Base-by-base conservation (phyloP, 441 rosid genomes). In the Corymbia citriodora region DNA sequence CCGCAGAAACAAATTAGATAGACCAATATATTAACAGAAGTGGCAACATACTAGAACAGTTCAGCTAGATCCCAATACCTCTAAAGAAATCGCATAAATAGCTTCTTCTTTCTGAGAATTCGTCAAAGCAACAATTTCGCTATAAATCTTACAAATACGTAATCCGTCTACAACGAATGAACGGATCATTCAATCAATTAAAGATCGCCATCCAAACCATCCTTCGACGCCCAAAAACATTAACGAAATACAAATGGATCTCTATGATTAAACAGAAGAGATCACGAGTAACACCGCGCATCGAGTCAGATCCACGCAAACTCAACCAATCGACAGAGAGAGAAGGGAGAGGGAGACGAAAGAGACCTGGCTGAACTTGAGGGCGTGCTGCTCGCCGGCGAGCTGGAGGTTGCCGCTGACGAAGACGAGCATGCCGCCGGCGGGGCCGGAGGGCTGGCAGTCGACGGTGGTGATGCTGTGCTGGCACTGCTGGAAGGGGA, bases 401-500 rank as follows among this genome's bases (percentile, higher is more conserved):
- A 98, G 98, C 95, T 98, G 96, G 87, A 98, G 97, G 48, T 93
- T 97, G 15, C 99, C 99, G 89, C 96, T 94, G 94, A 98, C 99
- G 91, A 98, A 98, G 90, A 98, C 99, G 89, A 98, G 98, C 97
- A 97, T 94, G 88, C 99, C 98, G 15, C 97, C 99, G 49, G 95
- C 94, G 54, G 97, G 97, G 86, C 98, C 98, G 29, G 99, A 97
- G 19, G 99, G 99, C 93, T 98, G 99, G 91, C 99, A 97, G 93
- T 97, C 99, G 48, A 97, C 98, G 92, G 99, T 96, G 89, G 97
- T 90, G 94, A 97, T 96, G 89, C 87, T 91, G 92, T 97, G 99
- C 94, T 97, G 93, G 93, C 99, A 97, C 98, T 96, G 98, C 93
- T 96, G 97, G 93, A 98, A 98, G 11, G 99, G 99, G 17, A 98